phyloP scores from a whole-genome alignment of 768 basidiomycete species.

The Mycena floridula region DNA sequence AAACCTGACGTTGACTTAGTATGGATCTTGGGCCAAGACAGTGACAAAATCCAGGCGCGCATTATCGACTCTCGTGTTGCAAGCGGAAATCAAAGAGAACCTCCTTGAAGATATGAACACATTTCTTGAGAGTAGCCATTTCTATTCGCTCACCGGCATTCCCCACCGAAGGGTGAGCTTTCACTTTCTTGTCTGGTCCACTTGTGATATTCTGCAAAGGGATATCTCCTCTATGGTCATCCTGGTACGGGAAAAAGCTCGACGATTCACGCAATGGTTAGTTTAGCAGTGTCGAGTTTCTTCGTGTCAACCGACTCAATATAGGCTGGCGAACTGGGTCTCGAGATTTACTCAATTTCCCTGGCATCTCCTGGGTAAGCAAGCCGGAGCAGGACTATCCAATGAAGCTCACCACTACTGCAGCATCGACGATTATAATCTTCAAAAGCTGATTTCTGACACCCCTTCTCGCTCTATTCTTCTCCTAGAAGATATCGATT shows the following conservation, averaged over 20 bases:
- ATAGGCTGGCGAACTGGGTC: constrained; percentile 47
- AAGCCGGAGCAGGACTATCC: background rate
- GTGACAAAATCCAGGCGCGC: constrained; percentile 20
- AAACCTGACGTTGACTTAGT: background rate
- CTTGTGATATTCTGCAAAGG: background rate
- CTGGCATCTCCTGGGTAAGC: constrained; percentile 18
- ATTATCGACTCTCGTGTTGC: constrained; percentile 22
- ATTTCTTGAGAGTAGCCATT: constrained; percentile 23
- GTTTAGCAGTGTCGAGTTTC: background rate
- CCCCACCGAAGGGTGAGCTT: constrained; percentile 24
- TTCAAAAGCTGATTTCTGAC: constrained; percentile 17
- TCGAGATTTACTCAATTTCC: constrained; percentile 48
- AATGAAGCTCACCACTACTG: constrained; percentile 8
- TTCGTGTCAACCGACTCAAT: background rate
- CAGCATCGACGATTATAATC: constrained; percentile 23
- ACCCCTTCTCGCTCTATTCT: constrained; percentile 22
- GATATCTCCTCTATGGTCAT: constrained; percentile 10
- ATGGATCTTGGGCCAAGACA: constrained; percentile 14
- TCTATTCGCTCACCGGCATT: constrained; percentile 25
- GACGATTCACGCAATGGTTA: constrained; percentile 20
- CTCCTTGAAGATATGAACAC: constrained; percentile 22
- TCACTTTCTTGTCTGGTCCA: constrained; percentile 12
- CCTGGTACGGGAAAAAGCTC: constrained; percentile 13
- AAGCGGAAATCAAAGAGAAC: constrained; percentile 16
- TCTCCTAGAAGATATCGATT: constrained; percentile 25